phyloP scores from a whole-genome alignment of 768 basidiomycete genomes.

The Gloeopeniophorella convolvens region DNA sequence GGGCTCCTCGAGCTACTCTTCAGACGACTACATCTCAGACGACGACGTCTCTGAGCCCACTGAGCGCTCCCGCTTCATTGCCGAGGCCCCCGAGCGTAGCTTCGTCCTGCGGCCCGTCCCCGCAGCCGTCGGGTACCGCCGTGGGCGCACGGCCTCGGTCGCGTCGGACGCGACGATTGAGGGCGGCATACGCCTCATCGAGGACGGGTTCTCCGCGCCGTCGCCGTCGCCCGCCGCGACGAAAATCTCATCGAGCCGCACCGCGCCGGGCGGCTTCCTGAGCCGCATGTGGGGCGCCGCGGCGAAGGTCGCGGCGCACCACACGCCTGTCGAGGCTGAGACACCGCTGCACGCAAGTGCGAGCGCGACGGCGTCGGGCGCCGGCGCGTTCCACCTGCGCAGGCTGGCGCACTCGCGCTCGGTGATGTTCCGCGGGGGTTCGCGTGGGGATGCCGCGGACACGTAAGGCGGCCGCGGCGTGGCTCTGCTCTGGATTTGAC shows the following conservation, averaged over 20 bases:
- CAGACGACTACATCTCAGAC: slow-evolving; percentile 32
- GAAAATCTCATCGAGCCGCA: slow-evolving; percentile 24
- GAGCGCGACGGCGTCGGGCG: slow-evolving; percentile 27
- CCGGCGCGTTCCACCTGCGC: slow-evolving; percentile 31
- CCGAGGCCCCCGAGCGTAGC: slow-evolving; percentile 22
- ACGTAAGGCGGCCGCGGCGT: background rate
- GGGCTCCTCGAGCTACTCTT: slow-evolving; percentile 12
- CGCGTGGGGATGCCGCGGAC: slow-evolving; percentile 4
- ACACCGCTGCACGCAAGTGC: slow-evolving; percentile 10
- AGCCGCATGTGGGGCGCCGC: slow-evolving; percentile 74
- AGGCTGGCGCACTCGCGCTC: slow-evolving; percentile 41
- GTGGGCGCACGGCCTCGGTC: slow-evolving; percentile 12
- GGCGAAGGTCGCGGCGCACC: slow-evolving; percentile 30
- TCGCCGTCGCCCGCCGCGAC: slow-evolving; percentile 17
- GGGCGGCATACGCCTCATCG: slow-evolving; percentile 4
- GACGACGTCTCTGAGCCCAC: slow-evolving; percentile 30
- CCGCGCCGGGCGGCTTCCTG: slow-evolving; percentile 42
- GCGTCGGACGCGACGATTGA: slow-evolving; percentile 20
- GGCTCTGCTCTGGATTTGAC: too few species aligned
- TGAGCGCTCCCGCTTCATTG: slow-evolving; percentile 1
- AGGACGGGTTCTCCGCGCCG: background rate
- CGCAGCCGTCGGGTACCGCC: slow-evolving; percentile 31
- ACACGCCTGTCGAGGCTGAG: slow-evolving; percentile 14
- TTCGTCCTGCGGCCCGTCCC: slow-evolving; percentile 45
- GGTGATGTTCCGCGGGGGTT: slow-evolving; percentile 33